Conservation (phyloP, 1,139 yeast species). For the Candida frijolesensis region DNA sequence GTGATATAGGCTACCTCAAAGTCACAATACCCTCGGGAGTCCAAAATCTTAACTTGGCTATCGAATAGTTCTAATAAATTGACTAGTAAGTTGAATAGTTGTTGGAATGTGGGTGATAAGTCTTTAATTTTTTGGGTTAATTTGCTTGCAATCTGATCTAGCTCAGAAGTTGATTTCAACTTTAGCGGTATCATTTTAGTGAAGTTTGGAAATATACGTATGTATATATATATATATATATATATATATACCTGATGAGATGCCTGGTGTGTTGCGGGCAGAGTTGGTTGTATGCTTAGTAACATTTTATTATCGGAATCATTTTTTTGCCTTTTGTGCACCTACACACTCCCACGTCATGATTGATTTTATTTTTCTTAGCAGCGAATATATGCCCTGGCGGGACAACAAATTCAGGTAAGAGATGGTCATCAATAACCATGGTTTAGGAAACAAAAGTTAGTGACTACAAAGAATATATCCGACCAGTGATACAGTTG, state of each 20-base stretch:
- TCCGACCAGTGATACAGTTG: background rate
- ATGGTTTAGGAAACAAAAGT: too few species aligned
- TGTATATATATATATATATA: too few species aligned
- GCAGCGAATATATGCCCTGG: background rate
- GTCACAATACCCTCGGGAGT: constrained; percentile 38
- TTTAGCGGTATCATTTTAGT: background rate
- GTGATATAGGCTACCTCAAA: constrained; percentile 39
- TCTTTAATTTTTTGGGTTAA: constrained; percentile 6
- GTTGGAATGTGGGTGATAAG: constrained; percentile 5
- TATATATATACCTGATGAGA: background rate
- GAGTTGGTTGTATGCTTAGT: background rate
- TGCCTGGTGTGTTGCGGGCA: background rate
- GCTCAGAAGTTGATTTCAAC: constrained; percentile 1
- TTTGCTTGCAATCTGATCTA: constrained; percentile 3
- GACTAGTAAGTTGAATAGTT: constrained; percentile 22
- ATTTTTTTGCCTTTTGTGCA: background rate
- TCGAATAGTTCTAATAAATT: constrained; percentile 38
- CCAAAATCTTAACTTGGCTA: constrained; percentile 30
- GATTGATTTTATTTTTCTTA: background rate
- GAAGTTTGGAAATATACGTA: too few species aligned
- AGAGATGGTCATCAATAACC: too few species aligned
- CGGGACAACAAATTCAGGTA: background rate
- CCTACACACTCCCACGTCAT: background rate
- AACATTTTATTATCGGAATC: background rate
- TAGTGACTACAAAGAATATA: background rate